A percentile compares a stretch with the other conserved stretches of the same genome.
Evolutionary conservation across 768 basidiomycete genomes (phyloP).

Genomic region (Macrolepiota dolichaula): DNA sequence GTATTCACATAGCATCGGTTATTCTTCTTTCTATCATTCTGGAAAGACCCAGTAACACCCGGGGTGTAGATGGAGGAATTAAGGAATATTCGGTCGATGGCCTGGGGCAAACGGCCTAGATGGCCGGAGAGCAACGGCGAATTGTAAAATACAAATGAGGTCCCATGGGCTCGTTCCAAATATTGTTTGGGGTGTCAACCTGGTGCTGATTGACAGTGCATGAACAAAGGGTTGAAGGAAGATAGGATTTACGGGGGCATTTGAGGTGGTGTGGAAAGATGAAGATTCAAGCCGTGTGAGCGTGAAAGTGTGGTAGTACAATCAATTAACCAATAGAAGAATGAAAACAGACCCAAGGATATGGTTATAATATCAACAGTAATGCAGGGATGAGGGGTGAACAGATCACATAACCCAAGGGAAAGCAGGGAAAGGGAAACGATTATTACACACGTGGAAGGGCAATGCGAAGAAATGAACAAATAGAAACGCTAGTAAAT

Average conservation of each 20-base stretch:
- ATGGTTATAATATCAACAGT: not conserved
- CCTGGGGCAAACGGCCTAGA: not conserved
- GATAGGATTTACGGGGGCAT: not conserved
- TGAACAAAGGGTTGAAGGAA: not conserved
- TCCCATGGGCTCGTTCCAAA: not conserved
- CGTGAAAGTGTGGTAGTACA: not conserved
- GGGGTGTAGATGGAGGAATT: too few relatives aligned
- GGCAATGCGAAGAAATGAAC: not conserved
- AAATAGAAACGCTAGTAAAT: not conserved
- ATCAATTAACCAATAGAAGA: constrained; percentile 1
- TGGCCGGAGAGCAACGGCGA: not conserved
- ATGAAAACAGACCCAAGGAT: not conserved
- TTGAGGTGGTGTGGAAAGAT: not conserved
- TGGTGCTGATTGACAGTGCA: not conserved
- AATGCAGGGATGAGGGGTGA: constrained; percentile 3
- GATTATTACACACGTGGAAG: not conserved
- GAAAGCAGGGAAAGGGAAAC: not conserved
- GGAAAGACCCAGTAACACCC: too few relatives aligned
- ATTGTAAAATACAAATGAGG: not conserved
- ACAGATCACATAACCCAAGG: constrained; percentile 1
- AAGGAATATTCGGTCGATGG: too few relatives aligned
- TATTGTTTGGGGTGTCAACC: not conserved
- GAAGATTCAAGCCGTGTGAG: constrained; percentile 1
- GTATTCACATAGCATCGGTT: too few relatives aligned
- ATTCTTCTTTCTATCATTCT: too few relatives aligned